Percentiles rank a stretch among this genome's conserved stretches.
Evolutionary conservation across 768 basidiomycete genomes (phyloP).

Genomic region (Baorangia bicolor): DNA sequence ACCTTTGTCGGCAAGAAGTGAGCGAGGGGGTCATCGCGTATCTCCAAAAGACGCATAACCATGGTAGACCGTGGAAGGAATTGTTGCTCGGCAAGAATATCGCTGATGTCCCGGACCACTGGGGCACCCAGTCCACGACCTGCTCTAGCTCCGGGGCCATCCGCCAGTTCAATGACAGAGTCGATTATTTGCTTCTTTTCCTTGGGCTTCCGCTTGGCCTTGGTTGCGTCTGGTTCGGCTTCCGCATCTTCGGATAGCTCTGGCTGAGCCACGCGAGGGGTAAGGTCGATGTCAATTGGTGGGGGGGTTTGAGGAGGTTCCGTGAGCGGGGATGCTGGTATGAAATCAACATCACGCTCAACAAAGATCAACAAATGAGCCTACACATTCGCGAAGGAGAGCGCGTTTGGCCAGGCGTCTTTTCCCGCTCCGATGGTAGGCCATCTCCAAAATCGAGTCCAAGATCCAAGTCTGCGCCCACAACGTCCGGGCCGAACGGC

Average conservation of each 20-base stretch:
- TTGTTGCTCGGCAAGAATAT: slow-evolving; percentile 75
- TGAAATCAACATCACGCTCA: slow-evolving; percentile 5
- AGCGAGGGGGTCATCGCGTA: slow-evolving; percentile 76
- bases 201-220: slow-evolving; percentile 52
- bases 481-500: slow-evolving; percentile 49
- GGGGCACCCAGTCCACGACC: slow-evolving; percentile 59
- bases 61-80: slow-evolving; percentile 83
- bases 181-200: slow-evolving; percentile 91
- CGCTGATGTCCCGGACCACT: slow-evolving; percentile 54
- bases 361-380: slow-evolving; percentile 23
- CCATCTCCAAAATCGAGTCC: slow-evolving; percentile 69
- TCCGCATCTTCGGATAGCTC: slow-evolving; percentile 36
- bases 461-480: slow-evolving; percentile 60
- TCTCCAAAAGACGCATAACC: slow-evolving; percentile 82
- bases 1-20: slow-evolving; percentile 83
- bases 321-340: slow-evolving; percentile 68
- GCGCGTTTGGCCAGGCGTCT: slow-evolving; percentile 58
- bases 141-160: slow-evolving; percentile 52
- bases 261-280: slow-evolving; percentile 47
- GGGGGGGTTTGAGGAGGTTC: slow-evolving; percentile 78
- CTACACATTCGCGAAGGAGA: slow-evolving; percentile 69
- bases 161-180: slow-evolving; percentile 75
- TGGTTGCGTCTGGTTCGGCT: slow-evolving; percentile 30
- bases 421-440: slow-evolving; percentile 44
- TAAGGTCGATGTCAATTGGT: slow-evolving; percentile 47